These are phyloP conservation scores for Leccinum aurantiacum DNA, from an alignment of 768 basidiomycete species.

Conservation along the genomic window DNA sequence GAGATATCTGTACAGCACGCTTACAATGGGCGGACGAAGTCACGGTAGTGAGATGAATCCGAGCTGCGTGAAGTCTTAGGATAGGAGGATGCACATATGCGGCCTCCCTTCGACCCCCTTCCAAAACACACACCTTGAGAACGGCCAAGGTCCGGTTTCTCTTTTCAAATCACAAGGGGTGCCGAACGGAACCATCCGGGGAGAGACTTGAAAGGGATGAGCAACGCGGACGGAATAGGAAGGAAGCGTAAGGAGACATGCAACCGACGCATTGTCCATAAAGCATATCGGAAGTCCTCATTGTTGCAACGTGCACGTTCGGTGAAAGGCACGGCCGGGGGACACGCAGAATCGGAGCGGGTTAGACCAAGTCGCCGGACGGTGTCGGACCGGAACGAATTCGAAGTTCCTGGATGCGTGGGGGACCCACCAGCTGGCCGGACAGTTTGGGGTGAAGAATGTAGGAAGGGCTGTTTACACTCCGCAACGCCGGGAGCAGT, in stretches of 20 bases:
- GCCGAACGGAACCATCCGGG: constrained; percentile 8
- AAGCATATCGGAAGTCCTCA: constrained; percentile 17
- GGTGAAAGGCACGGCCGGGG: not conserved
- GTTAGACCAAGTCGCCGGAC: not conserved
- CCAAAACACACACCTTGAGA: no score
- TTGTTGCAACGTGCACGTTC: constrained; percentile 14
- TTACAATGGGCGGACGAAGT: no score
- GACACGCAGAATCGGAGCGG: not conserved
- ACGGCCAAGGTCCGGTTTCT: constrained; percentile 6
- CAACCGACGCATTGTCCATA: not conserved
- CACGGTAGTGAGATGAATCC: constrained; percentile 14
- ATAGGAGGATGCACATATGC: not conserved
- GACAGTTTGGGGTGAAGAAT: no score
- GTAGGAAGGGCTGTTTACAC: no score
- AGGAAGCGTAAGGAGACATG: not conserved
- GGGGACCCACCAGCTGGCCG: no score
- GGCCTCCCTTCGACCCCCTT: not conserved
- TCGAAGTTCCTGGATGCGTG: not conserved
- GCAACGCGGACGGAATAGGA: constrained; percentile 7
- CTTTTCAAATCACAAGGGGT: constrained; percentile 2
- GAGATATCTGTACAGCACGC: no score
- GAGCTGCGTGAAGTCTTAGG: constrained; percentile 5
- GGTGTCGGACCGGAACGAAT: not conserved
- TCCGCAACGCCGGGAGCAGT: not conserved
- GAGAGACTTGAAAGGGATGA: not conserved